A percentile compares a stretch with the other conserved stretches of the same genome.
phyloP scores from a whole-genome alignment of 2,329 filamentous ascomycete species.

The Amylocarpus encephaloides region DNA sequence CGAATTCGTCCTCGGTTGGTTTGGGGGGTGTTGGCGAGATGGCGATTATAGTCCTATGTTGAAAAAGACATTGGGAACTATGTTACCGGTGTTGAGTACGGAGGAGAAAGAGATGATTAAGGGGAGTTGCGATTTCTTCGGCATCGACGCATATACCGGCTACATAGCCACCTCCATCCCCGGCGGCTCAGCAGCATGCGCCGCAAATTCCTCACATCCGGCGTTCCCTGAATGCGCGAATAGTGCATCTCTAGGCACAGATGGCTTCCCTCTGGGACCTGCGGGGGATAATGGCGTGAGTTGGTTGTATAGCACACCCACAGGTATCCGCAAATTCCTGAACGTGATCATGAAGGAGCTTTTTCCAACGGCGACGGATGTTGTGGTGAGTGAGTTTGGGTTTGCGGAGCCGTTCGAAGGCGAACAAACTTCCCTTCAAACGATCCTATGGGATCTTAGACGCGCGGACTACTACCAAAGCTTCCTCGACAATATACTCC shows the following conservation, averaged over 20 bases:
- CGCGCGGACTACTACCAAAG: constrained; percentile 69
- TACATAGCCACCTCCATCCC: constrained; percentile 29
- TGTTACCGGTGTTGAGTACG: constrained; percentile 40
- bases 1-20: constrained; percentile 42
- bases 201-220: constrained; percentile 24
- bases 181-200: constrained; percentile 35
- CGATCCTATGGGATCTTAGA: constrained; percentile 71
- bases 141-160: constrained; percentile 52
- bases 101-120: constrained; percentile 44
- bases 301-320: constrained; percentile 38
- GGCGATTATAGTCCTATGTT: constrained; percentile 43
- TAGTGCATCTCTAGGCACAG: constrained; percentile 29
- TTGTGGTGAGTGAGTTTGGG: constrained; percentile 26
- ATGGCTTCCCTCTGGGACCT: constrained; percentile 40
- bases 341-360: constrained; percentile 35
- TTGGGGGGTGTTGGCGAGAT: constrained; percentile 41
- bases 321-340: constrained; percentile 36
- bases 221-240: constrained; percentile 28
- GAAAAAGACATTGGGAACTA: constrained; percentile 39
- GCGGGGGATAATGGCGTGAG: constrained; percentile 35
- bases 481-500: constrained; percentile 58
- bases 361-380: constrained; percentile 35
- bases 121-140: constrained; percentile 50
- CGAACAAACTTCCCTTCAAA: constrained; percentile 11
- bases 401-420: constrained; percentile 29